These are phyloP conservation scores for Tolypocladium tundrense DNA, from an alignment of 2,329 filamentous ascomycete species.

Conservation along the genomic window DNA sequence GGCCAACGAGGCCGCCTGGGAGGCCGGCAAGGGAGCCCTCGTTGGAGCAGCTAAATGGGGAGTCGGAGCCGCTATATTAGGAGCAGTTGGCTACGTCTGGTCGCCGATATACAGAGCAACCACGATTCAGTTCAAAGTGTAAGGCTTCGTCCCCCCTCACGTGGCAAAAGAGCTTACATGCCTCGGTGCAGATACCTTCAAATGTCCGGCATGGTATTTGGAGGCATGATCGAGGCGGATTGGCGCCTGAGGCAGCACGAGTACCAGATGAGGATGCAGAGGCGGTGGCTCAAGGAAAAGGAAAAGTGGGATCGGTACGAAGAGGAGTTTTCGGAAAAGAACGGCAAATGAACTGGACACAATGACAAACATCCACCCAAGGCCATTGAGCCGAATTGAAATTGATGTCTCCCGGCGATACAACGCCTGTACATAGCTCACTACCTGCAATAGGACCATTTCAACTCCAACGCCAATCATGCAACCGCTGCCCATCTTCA, in stretches of 20 bases:
- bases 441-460: neutral
- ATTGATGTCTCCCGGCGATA: neutral
- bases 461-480: conserved; percentile 21
- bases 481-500: neutral
- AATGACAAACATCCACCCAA: neutral
- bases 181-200: conserved; percentile 55
- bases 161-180: neutral
- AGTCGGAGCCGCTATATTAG: conserved; percentile 50
- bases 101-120: conserved; percentile 64
- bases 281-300: conserved; percentile 51
- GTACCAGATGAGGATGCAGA: conserved; percentile 51
- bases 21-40: conserved; percentile 56
- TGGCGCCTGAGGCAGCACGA: conserved; percentile 57
- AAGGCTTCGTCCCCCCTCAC: conserved; percentile 17
- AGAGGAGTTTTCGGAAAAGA: conserved; percentile 41
- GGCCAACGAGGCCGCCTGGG: conserved; percentile 59
- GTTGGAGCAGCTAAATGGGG: conserved; percentile 66
- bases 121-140: conserved; percentile 72
- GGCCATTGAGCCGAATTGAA: neutral
- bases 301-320: conserved; percentile 61
- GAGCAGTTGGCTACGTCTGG: conserved; percentile 49
- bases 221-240: conserved; percentile 69
- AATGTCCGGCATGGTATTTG: conserved; percentile 78
- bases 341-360: conserved; percentile 17
- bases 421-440: neutral